Percentiles rank a stretch among this genome's conserved stretches.
Evolutionary conservation across 257 asterid species (phyloP).

Genomic region (Petunia axillaris): DNA sequence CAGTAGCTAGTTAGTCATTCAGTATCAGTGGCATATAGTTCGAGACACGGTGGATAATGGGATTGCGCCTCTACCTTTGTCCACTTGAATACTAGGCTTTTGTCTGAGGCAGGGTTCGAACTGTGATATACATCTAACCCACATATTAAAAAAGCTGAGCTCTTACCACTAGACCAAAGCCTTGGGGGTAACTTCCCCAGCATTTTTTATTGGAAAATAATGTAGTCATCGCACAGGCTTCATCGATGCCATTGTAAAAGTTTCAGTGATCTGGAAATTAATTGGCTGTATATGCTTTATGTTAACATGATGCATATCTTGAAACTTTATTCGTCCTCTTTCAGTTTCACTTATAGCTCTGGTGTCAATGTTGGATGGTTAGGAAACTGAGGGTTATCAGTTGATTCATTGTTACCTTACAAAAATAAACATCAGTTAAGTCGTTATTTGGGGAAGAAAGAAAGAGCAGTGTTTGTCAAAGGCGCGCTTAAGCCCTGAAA

Average conservation of each 20-base stretch:
- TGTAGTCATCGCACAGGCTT: not conserved
- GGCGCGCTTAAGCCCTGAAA: too few species aligned
- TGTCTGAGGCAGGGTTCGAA: too few species aligned
- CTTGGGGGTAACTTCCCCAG: not conserved
- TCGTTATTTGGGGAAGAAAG: constrained; percentile 5
- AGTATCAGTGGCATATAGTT: too few species aligned
- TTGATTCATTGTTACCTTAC: not conserved
- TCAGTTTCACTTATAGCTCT: not conserved
- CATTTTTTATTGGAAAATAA: not conserved
- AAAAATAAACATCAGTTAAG: not conserved
- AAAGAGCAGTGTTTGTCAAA: not conserved
- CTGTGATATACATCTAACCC: too few species aligned
- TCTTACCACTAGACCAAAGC: too few species aligned
- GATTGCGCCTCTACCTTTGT: too few species aligned
- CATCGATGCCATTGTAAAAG: not conserved
- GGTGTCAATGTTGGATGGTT: not conserved
- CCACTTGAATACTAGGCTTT: too few species aligned
- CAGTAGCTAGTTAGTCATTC: not conserved
- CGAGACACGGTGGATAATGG: too few species aligned
- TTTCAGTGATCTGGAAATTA: not conserved
- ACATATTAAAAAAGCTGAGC: too few species aligned
- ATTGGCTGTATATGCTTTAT: not conserved
- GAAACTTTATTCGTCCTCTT: not conserved
- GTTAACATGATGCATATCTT: not conserved
- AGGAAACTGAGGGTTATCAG: not conserved